Base-by-base conservation (phyloP, 305 asterid genomes). In the Fraxinus albicans region DNA sequence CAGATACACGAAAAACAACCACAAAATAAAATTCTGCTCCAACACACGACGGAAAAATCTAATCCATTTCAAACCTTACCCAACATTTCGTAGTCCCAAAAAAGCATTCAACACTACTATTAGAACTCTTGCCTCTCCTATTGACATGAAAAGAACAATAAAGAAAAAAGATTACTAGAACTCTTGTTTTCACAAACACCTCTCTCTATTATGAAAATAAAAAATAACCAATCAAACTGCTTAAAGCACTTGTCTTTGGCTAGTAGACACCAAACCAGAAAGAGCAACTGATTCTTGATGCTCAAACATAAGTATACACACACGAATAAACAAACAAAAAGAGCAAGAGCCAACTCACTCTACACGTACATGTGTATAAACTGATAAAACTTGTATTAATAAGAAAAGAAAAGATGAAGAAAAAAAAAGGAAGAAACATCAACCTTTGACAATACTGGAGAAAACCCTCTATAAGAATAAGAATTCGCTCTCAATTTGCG, bases 371-470 rank as follows among this genome's bases (percentile, higher is more conserved):
- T 73, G 47, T 55, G 47, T 29, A 55, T 55, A 55, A 40, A 69
- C 36, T 60, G 13, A 60, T 60, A 60, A 60, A 60, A 21, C 31
- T 7, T 60, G 70, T 58, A 58, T 60, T 60, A 60, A 60, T 60
- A 80, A 82, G 76, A 21, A 73, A 47, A 79, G 15, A 13, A 53
- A 50, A 1, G 0, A 73, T 55, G 21, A 55, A 40, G 34, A 31
- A 31, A 31, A 6, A 63, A 12, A 35, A 73, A 23, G 35, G 69
- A 60, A 87, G 78, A 81, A 80, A 77, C n/a, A 69, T 85, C 81
- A 84, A 89, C 88, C 88, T 86, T 82, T 27, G 80, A 78, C 60
- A 76, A 73, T 58, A 82, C 36, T 65, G 73, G 42, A 53, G 78
- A 85, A 84, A 67, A 79, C 58, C 58, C 81, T 77, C 40, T 60